Base-by-base conservation (phyloP, 2,329 filamentous ascomycete genomes). In the Clonostachys chloroleuca region DNA sequence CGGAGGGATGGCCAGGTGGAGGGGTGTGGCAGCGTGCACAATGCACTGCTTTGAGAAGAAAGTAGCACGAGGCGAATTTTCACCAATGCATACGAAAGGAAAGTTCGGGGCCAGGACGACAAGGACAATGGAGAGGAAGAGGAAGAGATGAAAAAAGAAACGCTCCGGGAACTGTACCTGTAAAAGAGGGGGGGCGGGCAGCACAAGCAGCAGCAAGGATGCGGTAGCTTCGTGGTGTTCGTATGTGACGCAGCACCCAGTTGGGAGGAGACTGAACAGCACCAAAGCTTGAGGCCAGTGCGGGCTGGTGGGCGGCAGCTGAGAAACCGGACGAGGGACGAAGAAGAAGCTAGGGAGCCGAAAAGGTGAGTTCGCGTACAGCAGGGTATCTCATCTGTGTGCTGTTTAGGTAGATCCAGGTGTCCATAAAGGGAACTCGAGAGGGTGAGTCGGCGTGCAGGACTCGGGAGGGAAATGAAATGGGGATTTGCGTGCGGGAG, bases 1-100 rank as follows among this genome's bases (percentile, higher is more conserved):
- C 44, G 45, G 40, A 39, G 40, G 46, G 40, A 47, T 16, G 40
- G 39, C 33, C 42, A 34, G 24, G 20, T 47, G 40, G 34, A 39
- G 46, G 35, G 46, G 17, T 30, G 18, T 44, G 33, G n/a, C 24
- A 14, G 37, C 18, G 20, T 20, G 20, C 42, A 20, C 16, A 33
- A 14, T 14, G 20, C 34, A 20, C 13, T 13, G 42, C 20, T 18
- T 45, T 34, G 24, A 34, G 39, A 41, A 34, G 45, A 24, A 46
- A 33, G 37, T 41, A 41, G 36, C 44, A 40, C 44, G 42, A 44
- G 17, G 43, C 20, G 33, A 45, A 34, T 36, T 34, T 35, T 34
- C 17, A 17, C 40, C 18, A n/a, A 42, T 30, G 40, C 18, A 20
- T 30, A 24, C 18, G 18, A 42, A 14, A 42, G 40, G 40, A 16